phyloP scores from a whole-genome alignment of 768 basidiomycete species.

The Collybia sordida region DNA sequence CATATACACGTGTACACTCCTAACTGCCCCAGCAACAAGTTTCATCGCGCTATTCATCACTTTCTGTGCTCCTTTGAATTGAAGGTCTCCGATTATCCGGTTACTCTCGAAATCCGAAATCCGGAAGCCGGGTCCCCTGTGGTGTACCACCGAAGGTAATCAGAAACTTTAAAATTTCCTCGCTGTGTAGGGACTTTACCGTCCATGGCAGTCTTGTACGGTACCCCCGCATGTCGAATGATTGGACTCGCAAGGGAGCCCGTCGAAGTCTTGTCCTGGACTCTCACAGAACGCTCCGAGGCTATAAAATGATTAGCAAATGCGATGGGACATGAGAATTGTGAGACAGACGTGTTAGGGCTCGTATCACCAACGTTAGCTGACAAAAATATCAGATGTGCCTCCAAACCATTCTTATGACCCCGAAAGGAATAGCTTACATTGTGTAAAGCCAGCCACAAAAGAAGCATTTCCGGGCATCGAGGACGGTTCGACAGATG shows the following conservation, averaged over 20 bases:
- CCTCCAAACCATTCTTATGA: neutral
- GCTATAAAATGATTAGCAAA: constrained; percentile 26
- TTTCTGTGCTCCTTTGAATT: constrained; percentile 66
- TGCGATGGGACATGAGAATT: constrained; percentile 4
- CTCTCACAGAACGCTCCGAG: constrained; percentile 77
- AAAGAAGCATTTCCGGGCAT: constrained; percentile 72
- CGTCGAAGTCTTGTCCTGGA: constrained; percentile 67
- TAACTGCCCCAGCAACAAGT: constrained; percentile 58
- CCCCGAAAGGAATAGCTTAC: constrained; percentile 35
- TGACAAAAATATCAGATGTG: constrained; percentile 24
- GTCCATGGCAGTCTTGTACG: constrained; percentile 67
- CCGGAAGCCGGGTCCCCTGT: constrained; percentile 73
- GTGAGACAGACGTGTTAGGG: constrained; percentile 67
- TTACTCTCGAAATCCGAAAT: constrained; percentile 78
- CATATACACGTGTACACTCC: constrained; percentile 69
- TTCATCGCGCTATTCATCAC: constrained; percentile 55
- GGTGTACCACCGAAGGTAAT: neutral
- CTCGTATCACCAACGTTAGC: constrained; percentile 83
- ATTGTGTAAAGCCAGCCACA: constrained; percentile 74
- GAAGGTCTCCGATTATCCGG: constrained; percentile 64
- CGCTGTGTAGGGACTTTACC: constrained; percentile 34
- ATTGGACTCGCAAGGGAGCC: constrained; percentile 65
- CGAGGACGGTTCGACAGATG: constrained; percentile 58
- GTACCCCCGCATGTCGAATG: constrained; percentile 76
- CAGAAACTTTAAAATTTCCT: neutral